phyloP scores from a whole-genome alignment of 139 green algal species.

The Chlamydomonas sp. region DNA sequence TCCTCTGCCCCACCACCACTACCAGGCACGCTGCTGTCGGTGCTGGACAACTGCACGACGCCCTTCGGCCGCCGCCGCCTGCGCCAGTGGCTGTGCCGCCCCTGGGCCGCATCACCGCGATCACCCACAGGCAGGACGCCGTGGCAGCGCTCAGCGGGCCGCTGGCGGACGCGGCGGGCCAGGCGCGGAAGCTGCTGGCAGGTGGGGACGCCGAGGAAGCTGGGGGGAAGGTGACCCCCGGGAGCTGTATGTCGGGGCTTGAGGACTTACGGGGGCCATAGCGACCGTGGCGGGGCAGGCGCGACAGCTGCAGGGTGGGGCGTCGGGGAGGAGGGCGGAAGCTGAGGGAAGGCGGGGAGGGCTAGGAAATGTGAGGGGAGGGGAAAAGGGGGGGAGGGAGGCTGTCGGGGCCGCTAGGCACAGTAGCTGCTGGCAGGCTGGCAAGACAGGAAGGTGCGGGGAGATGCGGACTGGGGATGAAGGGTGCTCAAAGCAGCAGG shows the following conservation, averaged over 20 bases:
- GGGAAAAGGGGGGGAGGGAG: no score
- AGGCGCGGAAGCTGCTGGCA: conserved; percentile 68
- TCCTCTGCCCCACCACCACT: no score
- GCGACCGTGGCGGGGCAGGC: conserved; percentile 63
- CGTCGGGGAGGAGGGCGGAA: neutral
- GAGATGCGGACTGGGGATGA: no score
- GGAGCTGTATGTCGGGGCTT: no score
- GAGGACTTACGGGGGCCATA: conserved; percentile 54
- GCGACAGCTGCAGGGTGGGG: conserved; percentile 54
- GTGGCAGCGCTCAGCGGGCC: conserved; percentile 60
- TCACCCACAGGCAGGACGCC: conserved; percentile 77
- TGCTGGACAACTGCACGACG: conserved; percentile 91
- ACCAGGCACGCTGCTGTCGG: conserved; percentile 83
- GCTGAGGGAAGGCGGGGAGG: neutral
- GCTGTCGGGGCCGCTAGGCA: no score
- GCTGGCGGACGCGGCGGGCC: conserved; percentile 59
- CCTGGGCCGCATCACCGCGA: conserved; percentile 73
- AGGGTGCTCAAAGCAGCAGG: neutral
- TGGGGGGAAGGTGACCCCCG: neutral
- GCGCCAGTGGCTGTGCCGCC: conserved; percentile 88
- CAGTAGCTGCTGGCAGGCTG: no score
- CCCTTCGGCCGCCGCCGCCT: conserved; percentile 88
- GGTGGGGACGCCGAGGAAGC: conserved; percentile 2
- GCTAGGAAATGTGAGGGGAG: no score
- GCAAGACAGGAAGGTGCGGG: no score